These are phyloP conservation scores for Leccinum disarticulatum DNA, from an alignment of 768 basidiomycete species.

Conservation along the genomic window DNA sequence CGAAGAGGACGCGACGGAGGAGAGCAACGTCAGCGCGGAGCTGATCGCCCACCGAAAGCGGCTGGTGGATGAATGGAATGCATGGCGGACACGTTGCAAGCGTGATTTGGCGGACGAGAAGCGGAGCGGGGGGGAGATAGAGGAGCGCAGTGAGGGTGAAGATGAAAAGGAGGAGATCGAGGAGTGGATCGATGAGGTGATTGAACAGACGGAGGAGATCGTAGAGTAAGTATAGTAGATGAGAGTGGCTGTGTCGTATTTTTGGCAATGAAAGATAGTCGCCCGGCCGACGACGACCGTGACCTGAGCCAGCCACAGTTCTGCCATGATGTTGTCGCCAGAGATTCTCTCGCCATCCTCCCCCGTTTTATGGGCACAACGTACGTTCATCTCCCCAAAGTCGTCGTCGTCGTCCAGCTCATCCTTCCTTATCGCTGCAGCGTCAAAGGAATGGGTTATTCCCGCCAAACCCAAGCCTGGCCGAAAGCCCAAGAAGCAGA, in stretches of 20 bases:
- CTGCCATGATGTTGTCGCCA: slow-evolving; percentile 30
- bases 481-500: slow-evolving; percentile 81
- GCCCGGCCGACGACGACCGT: background rate
- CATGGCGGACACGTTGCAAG: slow-evolving; percentile 80
- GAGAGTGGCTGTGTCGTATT: slow-evolving; percentile 25
- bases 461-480: slow-evolving; percentile 86
- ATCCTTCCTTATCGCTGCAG: slow-evolving; percentile 35
- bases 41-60: slow-evolving; percentile 86
- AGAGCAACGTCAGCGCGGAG: slow-evolving; percentile 92
- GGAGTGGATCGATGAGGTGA: slow-evolving; percentile 90
- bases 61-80: slow-evolving; percentile 98
- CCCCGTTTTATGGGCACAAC: slow-evolving; percentile 74
- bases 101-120: slow-evolving; percentile 62
- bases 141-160: slow-evolving; percentile 40
- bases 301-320: slow-evolving; percentile 12
- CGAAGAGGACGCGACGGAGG: slow-evolving; percentile 95
- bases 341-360: slow-evolving; percentile 38
- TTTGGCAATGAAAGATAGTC: background rate
- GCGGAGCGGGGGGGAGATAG: slow-evolving; percentile 38
- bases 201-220: slow-evolving; percentile 84
- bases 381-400: slow-evolving; percentile 36
- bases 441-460: slow-evolving; percentile 90
- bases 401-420: background rate
- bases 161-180: slow-evolving; percentile 86
- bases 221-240: slow-evolving; percentile 37